Percentiles rank a stretch among this genome's conserved stretches.
phyloP scores from a whole-genome alignment of 2,329 filamentous ascomycete genomes.

The Graphilbum sp. region DNA sequence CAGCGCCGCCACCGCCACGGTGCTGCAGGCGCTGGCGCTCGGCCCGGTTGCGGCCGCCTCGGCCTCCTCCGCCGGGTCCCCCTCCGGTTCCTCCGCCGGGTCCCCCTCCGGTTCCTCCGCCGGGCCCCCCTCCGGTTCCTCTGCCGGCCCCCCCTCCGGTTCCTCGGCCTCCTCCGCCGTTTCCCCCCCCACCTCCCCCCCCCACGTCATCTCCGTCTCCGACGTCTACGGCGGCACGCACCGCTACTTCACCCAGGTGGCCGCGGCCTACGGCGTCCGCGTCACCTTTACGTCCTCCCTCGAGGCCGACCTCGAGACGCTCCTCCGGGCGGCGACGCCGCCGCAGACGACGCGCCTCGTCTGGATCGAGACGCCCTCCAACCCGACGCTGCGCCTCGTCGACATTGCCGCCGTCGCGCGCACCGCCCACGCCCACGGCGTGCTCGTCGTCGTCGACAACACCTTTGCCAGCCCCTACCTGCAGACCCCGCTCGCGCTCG shows the following conservation, averaged over 20 bases:
- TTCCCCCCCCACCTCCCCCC: conserved; percentile 30
- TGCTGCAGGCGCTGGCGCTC: conserved; percentile 73
- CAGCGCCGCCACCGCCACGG: conserved; percentile 80
- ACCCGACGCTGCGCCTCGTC: conserved; percentile 83
- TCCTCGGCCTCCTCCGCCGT: neutral
- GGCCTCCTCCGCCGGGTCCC: neutral
- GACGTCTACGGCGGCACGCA: conserved; percentile 98
- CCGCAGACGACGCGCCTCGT: conserved; percentile 78
- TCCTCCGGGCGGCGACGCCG: conserved; percentile 72
- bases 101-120: too few relatives aligned
- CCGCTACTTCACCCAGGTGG: conserved; percentile 97
- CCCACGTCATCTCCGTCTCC: conserved; percentile 89
- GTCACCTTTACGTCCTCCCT: conserved; percentile 92
- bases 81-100: neutral
- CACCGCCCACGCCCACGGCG: conserved; percentile 71
- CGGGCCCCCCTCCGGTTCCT: neutral
- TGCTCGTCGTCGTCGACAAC: conserved; percentile 97
- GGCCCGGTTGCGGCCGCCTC: neutral
- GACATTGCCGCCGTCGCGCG: conserved; percentile 78
- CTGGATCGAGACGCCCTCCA: conserved; percentile 94
- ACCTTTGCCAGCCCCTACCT: conserved; percentile 95
- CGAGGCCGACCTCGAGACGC: conserved; percentile 75
- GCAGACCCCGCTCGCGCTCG: conserved; percentile 88
- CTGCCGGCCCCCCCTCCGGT: neutral
- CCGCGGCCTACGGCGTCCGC: conserved; percentile 79